Evolutionary conservation across 2,329 filamentous ascomycete genomes (phyloP).

Genomic region (Paecilomyces sp.): DNA sequence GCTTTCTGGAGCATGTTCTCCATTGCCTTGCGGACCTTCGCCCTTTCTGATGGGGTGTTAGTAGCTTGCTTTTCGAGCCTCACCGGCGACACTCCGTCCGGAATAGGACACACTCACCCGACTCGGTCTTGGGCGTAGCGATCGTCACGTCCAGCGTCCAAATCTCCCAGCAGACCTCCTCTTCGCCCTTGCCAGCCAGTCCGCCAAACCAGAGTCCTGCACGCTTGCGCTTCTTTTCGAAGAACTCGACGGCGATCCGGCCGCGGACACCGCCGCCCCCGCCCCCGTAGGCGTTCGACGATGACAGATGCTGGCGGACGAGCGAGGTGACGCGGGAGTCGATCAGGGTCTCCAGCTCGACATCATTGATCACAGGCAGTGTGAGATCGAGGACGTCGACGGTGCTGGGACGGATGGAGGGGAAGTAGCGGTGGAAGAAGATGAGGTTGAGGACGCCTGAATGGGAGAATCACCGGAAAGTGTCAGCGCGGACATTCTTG

Average conservation of each 20-base stretch:
- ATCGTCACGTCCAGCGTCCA: conserved; percentile 95
- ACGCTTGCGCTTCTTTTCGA: conserved; percentile 83
- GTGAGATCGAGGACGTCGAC: conserved; percentile 87
- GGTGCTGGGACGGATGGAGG: conserved; percentile 70
- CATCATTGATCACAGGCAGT: conserved; percentile 80
- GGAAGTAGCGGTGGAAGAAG: conserved; percentile 98
- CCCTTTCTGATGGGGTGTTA: conserved; percentile 54
- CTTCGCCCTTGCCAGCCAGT: conserved; percentile 58
- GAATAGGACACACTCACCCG: conserved; percentile 50
- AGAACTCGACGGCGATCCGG: conserved; percentile 83
- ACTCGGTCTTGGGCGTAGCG: conserved; percentile 80
- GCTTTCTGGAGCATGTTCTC: conserved; percentile 81
- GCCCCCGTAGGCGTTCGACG: conserved; percentile 43
- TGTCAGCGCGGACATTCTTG: conserved; percentile 3
- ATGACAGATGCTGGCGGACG: conserved; percentile 64
- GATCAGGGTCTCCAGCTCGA: conserved; percentile 87
- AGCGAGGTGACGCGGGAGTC: conserved; percentile 77
- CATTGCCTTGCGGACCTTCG: conserved; percentile 85
- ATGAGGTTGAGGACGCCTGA: conserved; percentile 89
- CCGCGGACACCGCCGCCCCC: conserved; percentile 59
- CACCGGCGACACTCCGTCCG: background rate
- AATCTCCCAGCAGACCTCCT: conserved; percentile 94
- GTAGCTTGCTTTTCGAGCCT: background rate
- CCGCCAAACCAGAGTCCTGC: conserved; percentile 61
- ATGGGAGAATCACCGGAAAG: background rate